Base-by-base conservation (phyloP, 495 filamentous ascomycete genomes). In the Neurospora sp. region DNA sequence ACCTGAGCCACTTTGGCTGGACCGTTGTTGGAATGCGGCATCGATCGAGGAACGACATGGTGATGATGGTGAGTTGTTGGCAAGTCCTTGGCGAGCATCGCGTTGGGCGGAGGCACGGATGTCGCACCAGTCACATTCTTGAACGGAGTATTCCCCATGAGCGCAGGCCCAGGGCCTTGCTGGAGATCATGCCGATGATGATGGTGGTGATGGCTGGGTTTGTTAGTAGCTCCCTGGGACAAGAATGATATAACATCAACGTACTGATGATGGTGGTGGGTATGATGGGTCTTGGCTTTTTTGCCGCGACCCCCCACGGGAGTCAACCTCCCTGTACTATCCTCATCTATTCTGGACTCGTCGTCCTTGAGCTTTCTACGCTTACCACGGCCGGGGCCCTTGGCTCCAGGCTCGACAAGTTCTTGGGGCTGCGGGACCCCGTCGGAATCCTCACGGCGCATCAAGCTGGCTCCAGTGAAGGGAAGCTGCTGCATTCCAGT, bases 171-270 rank as follows among this genome's bases (percentile, higher is more conserved):
- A n/a, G 85, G 73, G 39, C 81, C 78, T 71, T 91, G 90, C n/a
- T 93, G 90, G 71, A 88, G 84, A 59, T 85, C 85, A 76, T 92
- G 91, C 74, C 92, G 89, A 66, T 90, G 90, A 77, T 92, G 92
- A 79, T 95, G 92, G 74, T 94, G 93, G 76, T 90, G 88, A 75
- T 93, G 90, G 80, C 89, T 90, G 79, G 31, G 69, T 69, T 70
- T 69, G 66, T 81, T 79, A 78, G 82, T 43, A 40, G 36, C 54
- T 31, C 21, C 31, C 24, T 73, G 73, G 73, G 13, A 74, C 74
- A 28, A 77, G 71, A 37, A 73, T 31, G 74, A 19, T 66, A 42
- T 70, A 77, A 72, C 62, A 36, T 38, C 69, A 54, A 84, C 85
- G 82, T 85, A 90, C 87, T 88, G 87, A 77, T 88, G 86, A 78